Percentiles rank a stretch among this genome's conserved stretches.
phyloP scores from a whole-genome alignment of 495 filamentous ascomycete species.

The Penicillium silybi region DNA sequence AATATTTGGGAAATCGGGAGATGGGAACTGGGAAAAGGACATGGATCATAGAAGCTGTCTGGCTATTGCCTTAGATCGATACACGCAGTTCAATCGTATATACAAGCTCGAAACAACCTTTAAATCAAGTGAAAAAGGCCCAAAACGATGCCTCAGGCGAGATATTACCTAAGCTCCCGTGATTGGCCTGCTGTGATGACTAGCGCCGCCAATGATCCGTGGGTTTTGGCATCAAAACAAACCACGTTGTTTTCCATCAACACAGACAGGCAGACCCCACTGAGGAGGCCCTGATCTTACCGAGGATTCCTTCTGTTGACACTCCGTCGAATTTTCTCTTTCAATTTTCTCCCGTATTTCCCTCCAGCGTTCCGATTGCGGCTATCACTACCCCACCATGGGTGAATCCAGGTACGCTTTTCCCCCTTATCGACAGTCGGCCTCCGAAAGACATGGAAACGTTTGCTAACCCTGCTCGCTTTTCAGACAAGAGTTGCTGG shows the following conservation, averaged over 20 bases:
- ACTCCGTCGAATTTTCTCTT: background rate
- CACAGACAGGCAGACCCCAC: constrained; percentile 23
- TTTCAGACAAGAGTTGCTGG: constrained; percentile 86
- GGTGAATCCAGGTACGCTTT: constrained; percentile 50
- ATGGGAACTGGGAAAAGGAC: background rate
- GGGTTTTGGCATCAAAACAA: constrained; percentile 46
- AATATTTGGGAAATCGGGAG: constrained; percentile 4
- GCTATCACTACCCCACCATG: constrained; percentile 45
- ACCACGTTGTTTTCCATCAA: constrained; percentile 25
- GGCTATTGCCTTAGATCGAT: background rate
- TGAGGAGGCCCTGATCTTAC: constrained; percentile 15
- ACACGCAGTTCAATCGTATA: background rate
- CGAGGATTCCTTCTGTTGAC: background rate
- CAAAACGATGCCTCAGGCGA: constrained; percentile 14
- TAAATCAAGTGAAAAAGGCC: background rate
- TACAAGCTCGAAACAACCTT: background rate
- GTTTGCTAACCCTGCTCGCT: constrained; percentile 3
- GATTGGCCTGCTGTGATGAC: constrained; percentile 26
- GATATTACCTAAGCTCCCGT: constrained; percentile 18
- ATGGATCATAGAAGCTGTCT: constrained; percentile 11
- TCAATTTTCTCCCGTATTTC: constrained; percentile 3
- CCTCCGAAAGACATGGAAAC: background rate
- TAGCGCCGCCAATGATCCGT: constrained; percentile 36
- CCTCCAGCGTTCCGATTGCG: constrained; percentile 5
- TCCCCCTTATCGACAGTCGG: constrained; percentile 15